Base-by-base conservation (phyloP, 1,139 yeast genomes). In the Diutina mesorugosa region DNA sequence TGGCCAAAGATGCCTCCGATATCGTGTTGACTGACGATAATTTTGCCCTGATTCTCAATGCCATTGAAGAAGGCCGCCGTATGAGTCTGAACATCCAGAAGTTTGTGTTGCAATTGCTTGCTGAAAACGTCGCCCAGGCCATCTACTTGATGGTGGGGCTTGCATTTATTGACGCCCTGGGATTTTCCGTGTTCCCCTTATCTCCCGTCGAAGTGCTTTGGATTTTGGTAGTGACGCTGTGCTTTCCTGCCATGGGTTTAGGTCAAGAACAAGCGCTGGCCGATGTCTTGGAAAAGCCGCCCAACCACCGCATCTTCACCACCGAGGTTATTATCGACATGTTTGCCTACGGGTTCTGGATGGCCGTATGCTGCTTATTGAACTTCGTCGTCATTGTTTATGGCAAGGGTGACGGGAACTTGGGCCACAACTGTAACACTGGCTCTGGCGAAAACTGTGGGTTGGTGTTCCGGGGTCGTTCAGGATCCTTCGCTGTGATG, bases 11-110 rank as follows among this genome's bases (percentile, higher is more conserved):
- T 66, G 90, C 90, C 2, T 79, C 89, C 38, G 93, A 86, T 66
- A 84, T 86, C 68, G 86, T 86, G 46, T 74, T 86, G 59, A 78
- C 85, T 29, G 90, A 85, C 67, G 93, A 86, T 66, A 86, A 86
- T 67, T 86, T 86, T 69, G 85, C 91, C 3, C 84, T 90, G 14
- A 85, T 86, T 66, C 76, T 85, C 58, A 83, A 84, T 68, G 93
- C 90, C 26, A 81, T 87, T 61, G 91, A 86, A 69, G 95, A 87
- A 68, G 95, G 95, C 38, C 78, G 95, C 64, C 77, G 93, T 65
- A 87, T 87, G 90, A 78, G 88, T 57, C 82, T 84, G 56, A 87
- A 87, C 65, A 87, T 87, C 64, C 90, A 87, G 68, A 87, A 87
- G 67, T 87, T 87, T 65, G 90, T 86, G 12, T 77, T 87, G 59